Conservation (phyloP, 2,329 filamentous ascomycete genomes). For the Botryosphaeria agaves region DNA sequence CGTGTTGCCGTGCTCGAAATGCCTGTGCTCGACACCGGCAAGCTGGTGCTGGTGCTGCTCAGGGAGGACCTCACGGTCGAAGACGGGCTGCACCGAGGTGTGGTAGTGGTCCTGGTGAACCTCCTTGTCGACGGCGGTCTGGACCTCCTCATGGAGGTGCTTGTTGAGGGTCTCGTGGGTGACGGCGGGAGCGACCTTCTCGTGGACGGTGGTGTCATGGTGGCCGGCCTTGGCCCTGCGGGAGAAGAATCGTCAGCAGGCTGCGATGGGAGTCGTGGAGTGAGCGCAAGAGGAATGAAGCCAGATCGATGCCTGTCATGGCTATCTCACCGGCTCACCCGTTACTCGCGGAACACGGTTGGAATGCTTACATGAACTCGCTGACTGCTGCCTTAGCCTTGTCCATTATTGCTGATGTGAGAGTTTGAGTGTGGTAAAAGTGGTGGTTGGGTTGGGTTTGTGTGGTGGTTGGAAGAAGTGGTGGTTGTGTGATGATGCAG, state of each 20-base stretch:
- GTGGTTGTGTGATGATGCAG: too few relatives aligned
- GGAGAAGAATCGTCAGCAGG: not conserved
- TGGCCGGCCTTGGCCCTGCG: conserved; percentile 36
- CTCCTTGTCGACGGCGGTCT: conserved; percentile 48
- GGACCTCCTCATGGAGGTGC: conserved; percentile 42
- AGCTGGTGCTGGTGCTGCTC: conserved; percentile 47
- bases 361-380: conserved; percentile 35
- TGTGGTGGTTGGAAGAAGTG: too few relatives aligned
- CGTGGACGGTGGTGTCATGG: conserved; percentile 53
- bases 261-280: not conserved
- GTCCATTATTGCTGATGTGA: too few relatives aligned
- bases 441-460: too few relatives aligned
- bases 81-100: conserved; percentile 48
- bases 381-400: conserved; percentile 45
- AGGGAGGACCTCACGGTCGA: conserved; percentile 36
- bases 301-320: too few relatives aligned
- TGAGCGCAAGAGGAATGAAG: conserved; percentile 3
- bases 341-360: too few relatives aligned
- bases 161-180: conserved; percentile 42
- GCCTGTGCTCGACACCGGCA: conserved; percentile 39
- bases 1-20: conserved; percentile 42
- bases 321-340: not conserved
- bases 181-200: conserved; percentile 43
- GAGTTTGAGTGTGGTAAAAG: too few relatives aligned
- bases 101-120: conserved; percentile 59